These are phyloP conservation scores for Amylocystis lapponica DNA, from an alignment of 768 basidiomycete species.

Conservation along the genomic window DNA sequence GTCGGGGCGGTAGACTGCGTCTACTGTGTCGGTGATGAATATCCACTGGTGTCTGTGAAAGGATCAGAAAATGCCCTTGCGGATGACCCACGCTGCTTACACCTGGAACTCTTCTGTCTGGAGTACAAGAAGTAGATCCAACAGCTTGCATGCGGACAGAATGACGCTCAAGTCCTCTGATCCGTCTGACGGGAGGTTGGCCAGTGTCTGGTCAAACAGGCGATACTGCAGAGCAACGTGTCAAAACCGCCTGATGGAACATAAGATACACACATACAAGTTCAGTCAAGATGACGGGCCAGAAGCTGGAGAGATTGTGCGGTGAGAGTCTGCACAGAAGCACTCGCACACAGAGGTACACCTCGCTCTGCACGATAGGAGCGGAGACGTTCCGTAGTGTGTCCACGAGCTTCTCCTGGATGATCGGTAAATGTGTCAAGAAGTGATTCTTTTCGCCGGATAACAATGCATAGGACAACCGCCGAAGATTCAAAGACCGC, in stretches of 20 bases:
- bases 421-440: conserved; percentile 79
- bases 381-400: conserved; percentile 75
- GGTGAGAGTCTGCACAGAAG: conserved; percentile 85
- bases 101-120: conserved; percentile 99
- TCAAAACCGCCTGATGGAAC: not conserved
- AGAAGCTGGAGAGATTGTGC: conserved; percentile 91
- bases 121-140: conserved; percentile 87
- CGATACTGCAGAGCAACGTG: conserved; percentile 58
- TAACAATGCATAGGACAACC: conserved; percentile 83
- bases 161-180: conserved; percentile 82
- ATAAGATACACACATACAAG: conserved; percentile 44
- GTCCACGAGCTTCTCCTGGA: conserved; percentile 97
- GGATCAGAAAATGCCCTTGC: conserved; percentile 1
- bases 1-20: conserved; percentile 86
- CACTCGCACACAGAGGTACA: conserved; percentile 89
- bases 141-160: conserved; percentile 87
- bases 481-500: conserved; percentile 79
- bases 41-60: conserved; percentile 87
- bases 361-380: conserved; percentile 87
- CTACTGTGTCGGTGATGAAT: conserved; percentile 96
- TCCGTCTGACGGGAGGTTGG: conserved; percentile 66
- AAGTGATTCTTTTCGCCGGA: conserved; percentile 89
- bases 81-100: conserved; percentile 33
- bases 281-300: conserved; percentile 94
- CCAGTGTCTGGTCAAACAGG: conserved; percentile 78